Percentiles rank a stretch among this genome's conserved stretches.
Evolutionary conservation across 306 rosid genomes (phyloP).

Genomic region (Corylus americana): DNA sequence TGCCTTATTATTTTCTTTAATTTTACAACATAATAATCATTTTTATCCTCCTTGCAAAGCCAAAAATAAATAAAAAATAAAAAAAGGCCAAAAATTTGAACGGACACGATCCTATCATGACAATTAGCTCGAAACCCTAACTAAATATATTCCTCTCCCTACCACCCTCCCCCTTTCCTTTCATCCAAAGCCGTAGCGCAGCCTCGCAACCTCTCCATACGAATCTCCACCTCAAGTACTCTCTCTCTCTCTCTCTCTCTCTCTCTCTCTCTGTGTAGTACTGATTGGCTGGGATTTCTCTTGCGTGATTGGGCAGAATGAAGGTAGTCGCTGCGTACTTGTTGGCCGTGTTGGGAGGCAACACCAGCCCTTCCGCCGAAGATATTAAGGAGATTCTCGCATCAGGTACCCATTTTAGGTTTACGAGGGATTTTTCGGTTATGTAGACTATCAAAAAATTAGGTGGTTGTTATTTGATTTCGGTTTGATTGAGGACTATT

Average conservation of each 20-base stretch:
- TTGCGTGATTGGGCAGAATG: conserved; percentile 49
- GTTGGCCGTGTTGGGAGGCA: conserved; percentile 82
- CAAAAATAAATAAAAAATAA: too few relatives aligned
- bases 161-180: not conserved
- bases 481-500: not conserved
- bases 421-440: too few relatives aligned
- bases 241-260: not conserved
- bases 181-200: conserved; percentile 20
- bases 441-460: not conserved
- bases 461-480: not conserved
- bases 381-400: conserved; percentile 57
- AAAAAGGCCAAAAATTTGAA: not conserved
- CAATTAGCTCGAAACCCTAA: conserved; percentile 33
- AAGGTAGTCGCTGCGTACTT: conserved; percentile 71
- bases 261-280: not conserved
- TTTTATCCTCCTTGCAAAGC: too few relatives aligned
- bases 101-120: conserved; percentile 14
- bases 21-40: too few relatives aligned
- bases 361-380: conserved; percentile 44
- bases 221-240: conserved; percentile 15
- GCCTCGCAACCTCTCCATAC: not conserved
- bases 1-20: too few relatives aligned
- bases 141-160: conserved; percentile 5
- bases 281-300: conserved; percentile 1
- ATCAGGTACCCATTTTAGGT: conserved; percentile 38